Percentiles rank a stretch among this genome's conserved stretches.
Evolutionary conservation across 1,284 basidiomycete genomes (phyloP).

Genomic region (Hymenochaete sp.): DNA sequence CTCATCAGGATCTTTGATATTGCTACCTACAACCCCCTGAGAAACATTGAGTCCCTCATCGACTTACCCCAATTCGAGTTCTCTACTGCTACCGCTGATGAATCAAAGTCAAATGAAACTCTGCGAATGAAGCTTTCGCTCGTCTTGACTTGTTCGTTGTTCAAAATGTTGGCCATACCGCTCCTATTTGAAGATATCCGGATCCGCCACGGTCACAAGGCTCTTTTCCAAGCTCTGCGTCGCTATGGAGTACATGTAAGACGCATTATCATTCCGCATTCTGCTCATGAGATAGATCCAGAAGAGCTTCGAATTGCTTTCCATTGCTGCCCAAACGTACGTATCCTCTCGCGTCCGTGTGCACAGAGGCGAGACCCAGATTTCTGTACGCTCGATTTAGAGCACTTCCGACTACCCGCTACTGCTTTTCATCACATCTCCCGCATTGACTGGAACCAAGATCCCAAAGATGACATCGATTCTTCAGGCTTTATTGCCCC

Average conservation of each 20-base stretch:
- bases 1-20: conserved; percentile 6
- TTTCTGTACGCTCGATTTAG: too few species aligned
- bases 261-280: too few species aligned
- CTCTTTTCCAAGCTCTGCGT: conserved; percentile 1
- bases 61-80: conserved; percentile 8
- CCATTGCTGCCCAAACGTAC: conserved; percentile 10
- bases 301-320: conserved; percentile 3
- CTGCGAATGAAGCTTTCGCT: conserved; percentile 7
- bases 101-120: neutral
- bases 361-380: neutral
- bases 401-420: too few species aligned
- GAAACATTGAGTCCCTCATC: conserved; percentile 2
- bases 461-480: too few species aligned
- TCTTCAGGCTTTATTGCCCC: neutral
- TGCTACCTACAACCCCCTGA: conserved; percentile 1
- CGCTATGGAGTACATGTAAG: neutral
- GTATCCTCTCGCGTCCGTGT: neutral
- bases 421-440: too few species aligned
- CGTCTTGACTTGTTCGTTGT: conserved; percentile 2
- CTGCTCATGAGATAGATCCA: conserved; percentile 2
- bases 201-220: conserved; percentile 1
- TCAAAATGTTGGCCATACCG: neutral
- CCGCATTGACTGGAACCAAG: too few species aligned
- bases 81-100: too few species aligned
- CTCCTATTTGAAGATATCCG: conserved; percentile 9